These are phyloP conservation scores for Salvia splendens DNA, from an alignment of 257 asterid genomes.

Conservation along the genomic window DNA sequence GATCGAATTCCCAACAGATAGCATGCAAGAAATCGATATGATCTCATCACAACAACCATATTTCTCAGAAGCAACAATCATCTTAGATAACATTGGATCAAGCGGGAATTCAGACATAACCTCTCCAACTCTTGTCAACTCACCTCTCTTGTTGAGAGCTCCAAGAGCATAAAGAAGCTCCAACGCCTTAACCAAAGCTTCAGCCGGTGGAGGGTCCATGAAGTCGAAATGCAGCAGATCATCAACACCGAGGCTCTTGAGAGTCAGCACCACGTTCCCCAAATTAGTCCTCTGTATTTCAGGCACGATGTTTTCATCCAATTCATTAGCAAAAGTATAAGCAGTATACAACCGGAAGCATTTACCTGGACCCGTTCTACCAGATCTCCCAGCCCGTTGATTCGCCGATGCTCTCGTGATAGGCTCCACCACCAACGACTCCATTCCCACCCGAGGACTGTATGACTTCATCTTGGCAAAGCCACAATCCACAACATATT, in stretches of 20 bases:
- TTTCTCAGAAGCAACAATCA: slow-evolving; percentile 91
- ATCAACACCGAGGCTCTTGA: slow-evolving; percentile 84
- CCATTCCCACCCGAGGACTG: slow-evolving; percentile 88
- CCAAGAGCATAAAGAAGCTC: slow-evolving; percentile 81
- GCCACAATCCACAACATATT: slow-evolving; percentile 88
- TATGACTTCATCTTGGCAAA: slow-evolving; percentile 82
- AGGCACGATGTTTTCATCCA: slow-evolving; percentile 86
- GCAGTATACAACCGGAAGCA: slow-evolving; percentile 90
- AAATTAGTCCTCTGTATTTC: slow-evolving; percentile 91
- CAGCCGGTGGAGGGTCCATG: slow-evolving; percentile 97
- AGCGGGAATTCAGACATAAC: slow-evolving; percentile 95
- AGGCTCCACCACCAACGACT: slow-evolving; percentile 71
- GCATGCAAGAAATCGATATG: slow-evolving; percentile 85
- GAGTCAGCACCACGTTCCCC: slow-evolving; percentile 63
- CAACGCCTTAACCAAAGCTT: slow-evolving; percentile 85
- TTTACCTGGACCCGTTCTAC: slow-evolving; percentile 95
- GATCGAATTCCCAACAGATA: slow-evolving; percentile 85
- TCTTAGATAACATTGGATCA: slow-evolving; percentile 92
- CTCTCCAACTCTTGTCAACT: slow-evolving; percentile 77
- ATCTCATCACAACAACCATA: slow-evolving; percentile 81
- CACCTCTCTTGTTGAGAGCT: slow-evolving; percentile 85
- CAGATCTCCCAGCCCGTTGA: slow-evolving; percentile 95
- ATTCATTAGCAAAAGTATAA: slow-evolving; percentile 55
- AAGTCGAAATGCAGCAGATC: slow-evolving; percentile 83
- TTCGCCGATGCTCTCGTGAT: slow-evolving; percentile 92